Percentiles rank a stretch among this genome's conserved stretches.
Conservation (phyloP, 257 asterid genomes). For the Voacanga thouarsii region DNA sequence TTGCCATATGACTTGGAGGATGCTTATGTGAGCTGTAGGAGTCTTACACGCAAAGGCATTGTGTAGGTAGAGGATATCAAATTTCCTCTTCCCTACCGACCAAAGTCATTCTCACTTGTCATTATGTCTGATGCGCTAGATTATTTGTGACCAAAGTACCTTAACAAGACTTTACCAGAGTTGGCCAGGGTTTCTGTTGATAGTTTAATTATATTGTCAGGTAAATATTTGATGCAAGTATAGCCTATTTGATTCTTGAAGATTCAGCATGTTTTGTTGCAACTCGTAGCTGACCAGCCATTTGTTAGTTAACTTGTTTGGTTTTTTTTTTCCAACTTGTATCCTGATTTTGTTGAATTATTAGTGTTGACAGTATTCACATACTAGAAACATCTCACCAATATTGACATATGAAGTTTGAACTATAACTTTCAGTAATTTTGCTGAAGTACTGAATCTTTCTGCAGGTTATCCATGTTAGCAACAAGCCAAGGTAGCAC, state of each 20-base stretch:
- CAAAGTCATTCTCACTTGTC: slow-evolving; percentile 81
- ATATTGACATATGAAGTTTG: not conserved
- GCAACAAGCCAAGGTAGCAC: slow-evolving; percentile 71
- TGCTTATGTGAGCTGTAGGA: slow-evolving; percentile 65
- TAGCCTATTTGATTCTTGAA: not conserved
- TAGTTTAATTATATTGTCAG: slow-evolving; percentile 71
- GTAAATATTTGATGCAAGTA: slow-evolving; percentile 30
- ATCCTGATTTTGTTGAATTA: not conserved
- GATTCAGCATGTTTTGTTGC: not conserved
- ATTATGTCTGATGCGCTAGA: slow-evolving; percentile 80
- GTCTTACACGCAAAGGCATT: slow-evolving; percentile 69
- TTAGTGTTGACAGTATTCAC: not conserved
- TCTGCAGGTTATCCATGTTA: slow-evolving; percentile 78
- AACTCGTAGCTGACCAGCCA: not conserved
- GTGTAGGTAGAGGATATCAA: slow-evolving; percentile 87
- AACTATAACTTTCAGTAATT: not conserved
- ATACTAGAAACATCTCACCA: not conserved
- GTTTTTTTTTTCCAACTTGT: slow-evolving; percentile 6
- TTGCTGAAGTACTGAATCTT: slow-evolving; percentile 11
- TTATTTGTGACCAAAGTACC: slow-evolving; percentile 81
- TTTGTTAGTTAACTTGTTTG: not conserved
- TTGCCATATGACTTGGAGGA: slow-evolving; percentile 79
- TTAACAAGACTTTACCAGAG: slow-evolving; percentile 71
- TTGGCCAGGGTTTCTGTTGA: slow-evolving; percentile 71
- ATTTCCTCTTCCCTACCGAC: slow-evolving; percentile 83